phyloP scores from a whole-genome alignment of 2,329 filamentous ascomycete species.

The Aspergillus calidoustus region DNA sequence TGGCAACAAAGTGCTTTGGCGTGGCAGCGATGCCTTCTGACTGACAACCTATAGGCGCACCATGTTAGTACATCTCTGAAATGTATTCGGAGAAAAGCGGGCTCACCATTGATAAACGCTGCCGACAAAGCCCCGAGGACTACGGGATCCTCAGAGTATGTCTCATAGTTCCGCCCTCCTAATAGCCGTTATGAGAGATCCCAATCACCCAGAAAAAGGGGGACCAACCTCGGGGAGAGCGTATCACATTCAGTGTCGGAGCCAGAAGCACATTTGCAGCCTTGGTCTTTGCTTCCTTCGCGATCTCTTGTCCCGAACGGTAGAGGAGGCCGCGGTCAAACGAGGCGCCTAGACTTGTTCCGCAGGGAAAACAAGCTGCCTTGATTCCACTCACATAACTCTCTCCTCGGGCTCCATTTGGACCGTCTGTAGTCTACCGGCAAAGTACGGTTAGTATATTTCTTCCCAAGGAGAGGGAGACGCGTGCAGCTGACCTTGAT shows the following conservation, averaged over 20 bases:
- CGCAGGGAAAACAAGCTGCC: conserved; percentile 8
- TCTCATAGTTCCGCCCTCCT: not conserved
- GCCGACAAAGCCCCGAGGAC: not conserved
- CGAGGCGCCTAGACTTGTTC: not conserved
- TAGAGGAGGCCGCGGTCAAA: conserved; percentile 1
- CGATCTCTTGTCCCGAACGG: not conserved
- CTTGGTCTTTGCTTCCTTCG: not conserved
- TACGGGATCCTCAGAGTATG: not conserved
- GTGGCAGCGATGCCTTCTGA: not conserved
- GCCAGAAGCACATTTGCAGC: not conserved
- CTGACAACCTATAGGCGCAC: not conserved
- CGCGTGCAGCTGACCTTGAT: not conserved
- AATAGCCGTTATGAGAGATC: no score
- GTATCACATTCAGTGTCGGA: conserved; percentile 4
- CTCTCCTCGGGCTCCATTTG: not conserved
- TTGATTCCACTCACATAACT: not conserved
- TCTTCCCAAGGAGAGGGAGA: no score
- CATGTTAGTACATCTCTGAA: no score
- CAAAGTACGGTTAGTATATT: not conserved
- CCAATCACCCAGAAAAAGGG: not conserved
- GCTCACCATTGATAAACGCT: not conserved
- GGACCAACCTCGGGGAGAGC: not conserved
- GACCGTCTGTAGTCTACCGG: not conserved
- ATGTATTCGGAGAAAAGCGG: no score
- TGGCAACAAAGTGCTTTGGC: not conserved